phyloP scores from a whole-genome alignment of 768 basidiomycete genomes.

The Chalciporus chontae region DNA sequence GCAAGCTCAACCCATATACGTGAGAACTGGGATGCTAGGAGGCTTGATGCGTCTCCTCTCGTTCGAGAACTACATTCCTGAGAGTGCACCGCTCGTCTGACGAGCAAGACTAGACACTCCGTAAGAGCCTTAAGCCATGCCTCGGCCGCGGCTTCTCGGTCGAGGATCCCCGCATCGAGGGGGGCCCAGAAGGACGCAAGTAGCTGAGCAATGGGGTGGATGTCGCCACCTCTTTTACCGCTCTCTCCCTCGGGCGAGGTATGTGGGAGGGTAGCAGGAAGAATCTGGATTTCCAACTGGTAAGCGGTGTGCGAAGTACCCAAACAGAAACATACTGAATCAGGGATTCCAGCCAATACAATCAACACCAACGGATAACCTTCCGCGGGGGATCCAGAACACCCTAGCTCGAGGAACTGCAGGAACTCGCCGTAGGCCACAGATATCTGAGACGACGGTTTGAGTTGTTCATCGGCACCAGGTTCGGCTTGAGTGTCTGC shows the following conservation, averaged over 20 bases:
- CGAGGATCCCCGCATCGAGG: conserved; percentile 42
- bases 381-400: conserved; percentile 71
- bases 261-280: conserved; percentile 18
- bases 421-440: conserved; percentile 70
- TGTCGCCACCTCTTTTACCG: background rate
- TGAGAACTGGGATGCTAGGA: conserved; percentile 46
- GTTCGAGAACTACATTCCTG: conserved; percentile 5
- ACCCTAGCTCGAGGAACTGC: conserved; percentile 73
- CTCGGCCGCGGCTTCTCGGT: conserved; percentile 27
- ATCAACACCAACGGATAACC: conserved; percentile 83
- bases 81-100: conserved; percentile 26
- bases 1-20: conserved; percentile 49
- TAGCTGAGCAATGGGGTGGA: conserved; percentile 43
- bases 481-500: conserved; percentile 16
- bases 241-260: background rate
- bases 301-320: background rate
- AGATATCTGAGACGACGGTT: conserved; percentile 22
- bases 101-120: conserved; percentile 65
- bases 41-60: conserved; percentile 3
- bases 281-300: conserved; percentile 13
- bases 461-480: background rate
- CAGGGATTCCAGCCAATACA: conserved; percentile 77
- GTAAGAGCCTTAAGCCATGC: conserved; percentile 68
- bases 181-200: conserved; percentile 85
- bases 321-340: conserved; percentile 42